Percentiles rank a stretch among this genome's conserved stretches.
Evolutionary conservation across 2,329 filamentous ascomycete genomes (phyloP).

Genomic region (Aspergillus unguis): DNA sequence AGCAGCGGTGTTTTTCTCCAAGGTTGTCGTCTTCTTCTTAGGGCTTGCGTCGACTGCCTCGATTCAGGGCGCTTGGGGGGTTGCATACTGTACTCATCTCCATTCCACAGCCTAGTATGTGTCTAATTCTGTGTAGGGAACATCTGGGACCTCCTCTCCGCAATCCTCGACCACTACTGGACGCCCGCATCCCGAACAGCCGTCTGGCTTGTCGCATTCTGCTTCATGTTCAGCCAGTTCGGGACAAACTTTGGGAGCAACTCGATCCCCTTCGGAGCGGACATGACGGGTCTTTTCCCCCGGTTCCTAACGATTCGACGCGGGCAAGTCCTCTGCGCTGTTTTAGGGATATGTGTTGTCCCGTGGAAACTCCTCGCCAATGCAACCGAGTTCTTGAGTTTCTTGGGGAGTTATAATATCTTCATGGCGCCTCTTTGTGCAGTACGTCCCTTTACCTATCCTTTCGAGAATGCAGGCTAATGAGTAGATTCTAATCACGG

Average conservation of each 20-base stretch:
- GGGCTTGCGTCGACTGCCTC: neutral
- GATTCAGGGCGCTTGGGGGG: conserved; percentile 1
- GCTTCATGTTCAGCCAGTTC: conserved; percentile 8
- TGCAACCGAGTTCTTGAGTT: conserved; percentile 24
- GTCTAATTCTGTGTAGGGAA: conserved; percentile 1
- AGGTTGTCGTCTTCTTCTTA: conserved; percentile 2
- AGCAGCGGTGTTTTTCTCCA: neutral
- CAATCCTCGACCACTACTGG: conserved; percentile 6
- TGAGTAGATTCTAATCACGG: conserved; percentile 1
- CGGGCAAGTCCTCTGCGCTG: conserved; percentile 27
- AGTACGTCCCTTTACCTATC: neutral
- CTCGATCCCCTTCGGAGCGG: conserved; percentile 21
- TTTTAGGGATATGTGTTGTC: conserved; percentile 20
- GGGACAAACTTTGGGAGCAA: conserved; percentile 23
- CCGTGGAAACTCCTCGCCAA: conserved; percentile 27
- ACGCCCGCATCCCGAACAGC: neutral
- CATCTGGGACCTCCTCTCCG: conserved; percentile 10
- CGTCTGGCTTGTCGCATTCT: conserved; percentile 8
- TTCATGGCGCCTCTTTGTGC: conserved; percentile 24
- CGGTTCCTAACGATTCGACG: conserved; percentile 44
- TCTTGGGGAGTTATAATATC: conserved; percentile 26
- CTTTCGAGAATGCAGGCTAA: neutral
- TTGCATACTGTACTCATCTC: neutral
- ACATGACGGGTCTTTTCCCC: conserved; percentile 43
- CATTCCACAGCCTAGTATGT: neutral